Base-by-base conservation (phyloP, 2,329 filamentous ascomycete genomes). In the Hysterium pulicare region DNA sequence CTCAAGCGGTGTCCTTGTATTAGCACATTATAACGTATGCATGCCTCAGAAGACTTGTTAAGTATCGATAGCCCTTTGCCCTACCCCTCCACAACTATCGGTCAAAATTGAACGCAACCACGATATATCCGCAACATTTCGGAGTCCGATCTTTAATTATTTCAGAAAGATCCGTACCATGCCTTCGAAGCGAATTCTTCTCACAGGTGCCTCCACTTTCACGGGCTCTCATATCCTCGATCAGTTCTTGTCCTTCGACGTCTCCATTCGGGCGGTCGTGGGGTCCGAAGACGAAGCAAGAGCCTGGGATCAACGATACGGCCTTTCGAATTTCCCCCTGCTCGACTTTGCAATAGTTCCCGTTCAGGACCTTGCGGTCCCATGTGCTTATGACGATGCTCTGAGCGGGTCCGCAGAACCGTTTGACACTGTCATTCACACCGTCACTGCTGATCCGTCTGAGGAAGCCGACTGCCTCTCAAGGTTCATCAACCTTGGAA, bases 341-440 rank as follows among this genome's bases (percentile, higher is more conserved):
- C 48, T 62, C 10, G 56, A 62, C 38, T 51, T 59, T 19, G 41
- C 46, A 15, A 44, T 58, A 26, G 43, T 58, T 11, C 38, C 46
- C 13, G 49, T 41, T 11, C 41, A 42, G 34, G 46, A 56, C 17
- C 34, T 48, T 4, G 17, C 46, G 7, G 24, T 46, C 20, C 50
- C 53, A 9, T 47, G 55, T 4, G 47, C 49, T 5, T 59, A 52
- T 30, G 44, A 58, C 13, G 42, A 49, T 17, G 49, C 55, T 9
- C 38, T 61, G n/a, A 42, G 32, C 24, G 47, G 44, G 17, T 41
- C 50, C 13, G 33, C 42, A 3, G 45, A 48, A 16, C 49, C 55
- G 3, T 62, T 62, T 45, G 50, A 57, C 41, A 53, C 55, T 10
- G 48, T 62, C 17, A 48, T 62, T 20, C 55, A 60, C 32, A 54